Base-by-base conservation (phyloP, 2,329 filamentous ascomycete genomes). In the Fusarium goolgardi region DNA sequence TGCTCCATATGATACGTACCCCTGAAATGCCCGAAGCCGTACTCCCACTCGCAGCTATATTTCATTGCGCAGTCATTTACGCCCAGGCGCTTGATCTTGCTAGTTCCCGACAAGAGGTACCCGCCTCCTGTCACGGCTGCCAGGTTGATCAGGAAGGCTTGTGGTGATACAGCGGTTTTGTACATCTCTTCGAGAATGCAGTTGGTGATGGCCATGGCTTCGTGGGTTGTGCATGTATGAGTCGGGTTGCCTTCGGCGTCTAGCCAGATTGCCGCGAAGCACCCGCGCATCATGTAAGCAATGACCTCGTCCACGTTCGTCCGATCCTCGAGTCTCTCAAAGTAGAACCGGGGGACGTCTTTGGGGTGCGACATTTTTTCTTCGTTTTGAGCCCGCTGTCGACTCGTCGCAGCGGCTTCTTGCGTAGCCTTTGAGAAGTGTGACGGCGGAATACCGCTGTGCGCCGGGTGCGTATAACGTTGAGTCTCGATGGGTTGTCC, bases 301-400 rank as follows among this genome's bases (percentile, higher is more conserved):
- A 88, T 81, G n/a, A 89, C 75, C n/a, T 80, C 81, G 63, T 85
- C 83, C n/a, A 86, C 79, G 65, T 89, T 87, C 12, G 84, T 88
- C 35, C 82, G 81, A 68, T 87, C 82, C 16, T 78, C 74, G 13
- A 74, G 68, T 35, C 71, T 76, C 55, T 80, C 78, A 51, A 80
- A 80, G 39, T 75, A 78, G 61, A 76, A 76, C 20, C 65, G 63
- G 1, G 74, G 71, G 4, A 80, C 50, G 4, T 69, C 56, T 39
- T 65, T 70, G 5, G 63, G 57, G 4, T 51, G 16, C 5, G 56
- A 37, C 41, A 40, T 56, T 47, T 59, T 20, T 31, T 55, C 50
- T 43, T 46, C 45, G 13, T 63, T 35, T 31, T 40, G 44, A 10
- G n/a, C 43, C 27, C 55, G 59, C 23, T 61, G 55, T 39, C 63